Percentiles rank a stretch among this genome's conserved stretches.
Conservation (phyloP, 176 grass and related monocot genomes). For the Avena eriantha region DNA sequence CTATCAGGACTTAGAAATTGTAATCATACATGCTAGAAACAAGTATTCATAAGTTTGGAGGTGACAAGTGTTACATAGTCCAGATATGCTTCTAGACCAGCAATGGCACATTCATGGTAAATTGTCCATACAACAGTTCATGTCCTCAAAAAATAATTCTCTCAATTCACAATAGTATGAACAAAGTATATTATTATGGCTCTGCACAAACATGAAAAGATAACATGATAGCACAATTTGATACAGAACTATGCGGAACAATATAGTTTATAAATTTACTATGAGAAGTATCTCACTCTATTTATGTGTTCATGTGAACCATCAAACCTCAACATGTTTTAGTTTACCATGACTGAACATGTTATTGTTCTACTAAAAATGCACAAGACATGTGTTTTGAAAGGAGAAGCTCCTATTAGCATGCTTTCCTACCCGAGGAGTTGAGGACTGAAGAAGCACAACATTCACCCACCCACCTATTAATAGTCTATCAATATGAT, state of each 20-base stretch:
- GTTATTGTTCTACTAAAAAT: conserved; percentile 29
- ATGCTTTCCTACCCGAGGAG: background rate
- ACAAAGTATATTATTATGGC: background rate
- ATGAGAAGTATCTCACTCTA: background rate
- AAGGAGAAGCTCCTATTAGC: background rate
- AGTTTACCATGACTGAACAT: background rate
- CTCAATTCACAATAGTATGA: background rate
- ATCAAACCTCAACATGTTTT: conserved; percentile 19
- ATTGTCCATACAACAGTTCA: background rate
- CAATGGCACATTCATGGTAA: background rate
- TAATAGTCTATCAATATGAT: conserved; percentile 16
- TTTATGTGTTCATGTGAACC: conserved; percentile 9
- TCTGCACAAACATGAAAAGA: background rate
- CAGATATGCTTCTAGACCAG: too few relatives aligned
- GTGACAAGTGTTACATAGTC: background rate
- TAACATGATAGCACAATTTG: background rate
- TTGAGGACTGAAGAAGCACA: background rate
- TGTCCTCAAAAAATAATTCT: background rate
- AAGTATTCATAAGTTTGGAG: background rate
- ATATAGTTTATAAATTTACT: background rate
- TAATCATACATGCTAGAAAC: background rate
- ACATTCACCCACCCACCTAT: conserved; percentile 6
- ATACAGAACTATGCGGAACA: background rate
- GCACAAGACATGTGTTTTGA: conserved; percentile 8
- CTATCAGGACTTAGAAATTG: conserved; percentile 8